These are phyloP conservation scores for Xylaria sp. DNA, from an alignment of 2,329 filamentous ascomycete species.

Conservation along the genomic window DNA sequence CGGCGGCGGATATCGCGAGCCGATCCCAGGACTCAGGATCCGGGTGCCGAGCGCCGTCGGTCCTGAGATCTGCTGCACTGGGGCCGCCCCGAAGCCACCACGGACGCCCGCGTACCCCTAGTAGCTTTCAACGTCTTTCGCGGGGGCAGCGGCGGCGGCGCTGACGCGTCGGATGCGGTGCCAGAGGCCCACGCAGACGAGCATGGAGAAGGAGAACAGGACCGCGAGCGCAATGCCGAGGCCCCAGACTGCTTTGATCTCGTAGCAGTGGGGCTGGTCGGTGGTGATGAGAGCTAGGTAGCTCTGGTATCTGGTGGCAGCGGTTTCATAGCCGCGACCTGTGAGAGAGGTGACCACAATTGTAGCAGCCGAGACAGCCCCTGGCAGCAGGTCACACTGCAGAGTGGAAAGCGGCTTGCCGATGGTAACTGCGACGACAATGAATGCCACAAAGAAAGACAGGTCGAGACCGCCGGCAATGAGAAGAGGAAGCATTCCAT, in stretches of 20 bases:
- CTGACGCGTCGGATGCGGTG: slow-evolving; percentile 62
- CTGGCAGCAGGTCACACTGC: slow-evolving; percentile 69
- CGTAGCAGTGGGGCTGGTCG: slow-evolving; percentile 75
- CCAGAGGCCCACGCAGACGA: slow-evolving; percentile 71
- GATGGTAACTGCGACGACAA: slow-evolving; percentile 80
- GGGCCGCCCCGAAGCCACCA: slow-evolving; percentile 38
- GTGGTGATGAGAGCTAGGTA: slow-evolving; percentile 63
- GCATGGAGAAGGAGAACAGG: slow-evolving; percentile 72
- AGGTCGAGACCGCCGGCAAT: slow-evolving; percentile 74
- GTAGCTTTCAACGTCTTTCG: slow-evolving; percentile 62
- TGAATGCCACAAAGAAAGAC: slow-evolving; percentile 78
- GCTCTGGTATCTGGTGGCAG: slow-evolving; percentile 48
- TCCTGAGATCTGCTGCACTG: slow-evolving; percentile 41
- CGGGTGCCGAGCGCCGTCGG: slow-evolving; percentile 46
- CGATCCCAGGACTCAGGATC: slow-evolving; percentile 40
- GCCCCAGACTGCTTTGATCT: slow-evolving; percentile 91
- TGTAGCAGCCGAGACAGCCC: slow-evolving; percentile 52
- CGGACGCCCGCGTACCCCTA: slow-evolving; percentile 60
- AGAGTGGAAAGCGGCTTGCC: slow-evolving; percentile 84
- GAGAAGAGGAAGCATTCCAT: slow-evolving; percentile 79
- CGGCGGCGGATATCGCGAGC: slow-evolving; percentile 42
- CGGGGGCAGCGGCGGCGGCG: slow-evolving; percentile 46
- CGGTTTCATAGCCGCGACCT: slow-evolving; percentile 41
- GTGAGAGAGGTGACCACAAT: slow-evolving; percentile 49
- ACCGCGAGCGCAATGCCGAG: slow-evolving; percentile 82